Base-by-base conservation (phyloP, 2,329 filamentous ascomycete genomes). In the Didymella pomorum region DNA sequence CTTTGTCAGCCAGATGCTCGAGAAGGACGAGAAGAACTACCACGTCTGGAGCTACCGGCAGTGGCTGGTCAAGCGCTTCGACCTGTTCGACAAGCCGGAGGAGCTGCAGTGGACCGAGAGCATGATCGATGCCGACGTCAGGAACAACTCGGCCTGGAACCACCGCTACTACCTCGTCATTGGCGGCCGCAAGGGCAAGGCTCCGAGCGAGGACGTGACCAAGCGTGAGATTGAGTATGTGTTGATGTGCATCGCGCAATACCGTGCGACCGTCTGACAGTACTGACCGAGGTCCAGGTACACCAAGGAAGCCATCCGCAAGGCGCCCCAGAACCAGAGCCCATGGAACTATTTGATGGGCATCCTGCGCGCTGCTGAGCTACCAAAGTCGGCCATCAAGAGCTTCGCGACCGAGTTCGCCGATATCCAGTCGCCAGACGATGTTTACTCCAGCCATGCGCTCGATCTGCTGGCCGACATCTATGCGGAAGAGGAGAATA, bases 71-170 rank as follows among this genome's bases (percentile, higher is more conserved):
- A 84, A 86, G 65, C 80, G 85, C 48, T 87, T 90, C 76, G 76
- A 76, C 49, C 78, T 87, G 44, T 76, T 73, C 41, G 82, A 83
- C 48, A 66, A 72, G 46, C 87, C 78, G 1, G 88, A 79, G 4
- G 87, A 99, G 82, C 81, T 96, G 20, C 78, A 81, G 50, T 87
- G 89, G 59, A 86, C 92, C 31, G 89, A 95, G 72, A 78, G 79
- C 37, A 84, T 97, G 76, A 85, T 99, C 57, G 82, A 86, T 56
- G 81, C 86, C 31, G 95, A 99, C 77, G 87, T 98, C 59, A 86
- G 93, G 71, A 99, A 99, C 80, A 99, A 99, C 78, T 95, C 91
- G 43, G 95, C 94, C 16, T 99, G 95, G 95, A 96, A 94, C 65
- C 94, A 99, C 81, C 89, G 95, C 50, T 98, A 95, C 83, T 97